A percentile compares a stretch with the other conserved stretches of the same genome.
These are phyloP conservation scores for Penicillium flavigenum DNA, from an alignment of 495 filamentous ascomycete genomes.

Conservation along the genomic window DNA sequence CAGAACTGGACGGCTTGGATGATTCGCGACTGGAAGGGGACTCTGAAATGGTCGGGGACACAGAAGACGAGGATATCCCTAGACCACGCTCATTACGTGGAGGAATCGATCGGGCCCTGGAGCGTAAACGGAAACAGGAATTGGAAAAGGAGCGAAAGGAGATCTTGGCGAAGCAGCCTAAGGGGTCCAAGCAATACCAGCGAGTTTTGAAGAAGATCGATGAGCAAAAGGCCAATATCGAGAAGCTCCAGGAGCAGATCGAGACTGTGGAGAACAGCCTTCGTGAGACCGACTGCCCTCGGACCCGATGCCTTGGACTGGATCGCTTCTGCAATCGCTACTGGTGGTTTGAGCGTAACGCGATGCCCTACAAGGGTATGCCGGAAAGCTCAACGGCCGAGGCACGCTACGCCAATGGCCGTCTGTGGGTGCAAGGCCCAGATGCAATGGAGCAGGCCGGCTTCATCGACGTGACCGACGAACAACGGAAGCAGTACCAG, in stretches of 20 bases:
- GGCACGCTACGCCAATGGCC: conserved; percentile 88
- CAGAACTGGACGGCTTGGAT: conserved; percentile 52
- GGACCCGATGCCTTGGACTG: conserved; percentile 83
- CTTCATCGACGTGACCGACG: conserved; percentile 73
- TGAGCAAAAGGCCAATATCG: conserved; percentile 74
- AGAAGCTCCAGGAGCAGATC: conserved; percentile 80
- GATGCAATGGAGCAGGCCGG: conserved; percentile 85
- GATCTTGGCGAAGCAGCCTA: conserved; percentile 77
- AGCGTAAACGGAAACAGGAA: conserved; percentile 82
- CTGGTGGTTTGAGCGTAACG: conserved; percentile 98
- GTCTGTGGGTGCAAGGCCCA: conserved; percentile 94
- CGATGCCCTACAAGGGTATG: conserved; percentile 91
- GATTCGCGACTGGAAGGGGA: conserved; percentile 67
- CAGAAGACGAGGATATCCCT: conserved; percentile 60
- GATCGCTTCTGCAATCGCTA: conserved; percentile 98
- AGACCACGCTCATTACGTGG: conserved; percentile 72
- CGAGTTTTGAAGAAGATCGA: conserved; percentile 85
- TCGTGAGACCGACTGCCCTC: conserved; percentile 86
- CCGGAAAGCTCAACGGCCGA: conserved; percentile 83
- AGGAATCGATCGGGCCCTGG: conserved; percentile 70
- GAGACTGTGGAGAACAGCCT: conserved; percentile 83
- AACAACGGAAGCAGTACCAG: conserved; percentile 58
- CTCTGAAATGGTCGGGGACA: conserved; percentile 51
- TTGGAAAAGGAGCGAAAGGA: conserved; percentile 75
- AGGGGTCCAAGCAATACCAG: conserved; percentile 83